These are phyloP conservation scores for Alternaria brassicicola DNA, from an alignment of 2,329 filamentous ascomycete species.

Conservation along the genomic window DNA sequence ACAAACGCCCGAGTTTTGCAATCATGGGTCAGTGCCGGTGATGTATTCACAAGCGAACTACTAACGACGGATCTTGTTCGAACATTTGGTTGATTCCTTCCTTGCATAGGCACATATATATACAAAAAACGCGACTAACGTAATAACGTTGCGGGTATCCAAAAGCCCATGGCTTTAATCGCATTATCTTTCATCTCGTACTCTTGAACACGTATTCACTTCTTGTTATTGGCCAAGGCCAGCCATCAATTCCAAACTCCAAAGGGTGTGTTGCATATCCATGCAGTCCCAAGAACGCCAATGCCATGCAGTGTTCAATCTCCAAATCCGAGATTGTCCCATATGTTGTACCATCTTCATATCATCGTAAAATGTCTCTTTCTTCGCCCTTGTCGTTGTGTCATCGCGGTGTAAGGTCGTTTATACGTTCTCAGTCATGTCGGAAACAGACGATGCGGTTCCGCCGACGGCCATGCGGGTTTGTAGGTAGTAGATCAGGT, in stretches of 20 bases:
- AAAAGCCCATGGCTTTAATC: neutral
- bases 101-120: neutral
- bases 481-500: slow-evolving; percentile 58
- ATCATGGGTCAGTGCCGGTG: too few species aligned
- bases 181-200: slow-evolving; percentile 1
- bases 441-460: slow-evolving; percentile 37
- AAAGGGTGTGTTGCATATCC: neutral
- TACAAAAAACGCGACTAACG: neutral
- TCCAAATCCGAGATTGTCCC: neutral
- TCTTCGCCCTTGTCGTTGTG: neutral
- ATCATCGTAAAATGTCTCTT: slow-evolving; percentile 1
- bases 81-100: neutral
- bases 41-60: too few species aligned
- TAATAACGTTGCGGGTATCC: slow-evolving; percentile 11
- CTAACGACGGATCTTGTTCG: neutral
- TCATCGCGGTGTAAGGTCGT: neutral
- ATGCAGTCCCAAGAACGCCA: slow-evolving; percentile 4
- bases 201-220: too few species aligned
- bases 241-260: neutral
- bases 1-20: too few species aligned
- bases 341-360: neutral
- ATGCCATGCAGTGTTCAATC: slow-evolving; percentile 4
- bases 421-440: slow-evolving; percentile 34
- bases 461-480: slow-evolving; percentile 50
- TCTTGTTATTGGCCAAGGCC: neutral